These are phyloP conservation scores for Cryphonectria carpinicola DNA, from an alignment of 2,329 filamentous ascomycete species.

Conservation along the genomic window DNA sequence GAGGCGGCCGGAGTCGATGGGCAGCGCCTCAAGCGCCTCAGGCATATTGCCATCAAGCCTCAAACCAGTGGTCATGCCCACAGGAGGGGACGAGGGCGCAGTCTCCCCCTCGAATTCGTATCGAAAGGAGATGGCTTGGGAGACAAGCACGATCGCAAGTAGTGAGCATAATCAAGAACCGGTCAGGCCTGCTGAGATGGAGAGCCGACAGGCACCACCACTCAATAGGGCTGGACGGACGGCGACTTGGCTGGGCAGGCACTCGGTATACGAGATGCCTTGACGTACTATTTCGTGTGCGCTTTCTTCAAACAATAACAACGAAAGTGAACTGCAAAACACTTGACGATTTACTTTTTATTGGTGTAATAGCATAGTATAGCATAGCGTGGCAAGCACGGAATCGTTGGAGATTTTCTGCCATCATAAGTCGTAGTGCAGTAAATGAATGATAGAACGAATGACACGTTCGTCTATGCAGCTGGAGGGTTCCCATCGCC, in stretches of 20 bases:
- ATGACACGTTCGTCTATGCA: not conserved
- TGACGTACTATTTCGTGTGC: not conserved
- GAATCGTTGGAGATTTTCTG: not conserved
- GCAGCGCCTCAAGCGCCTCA: not conserved
- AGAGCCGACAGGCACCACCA: not conserved
- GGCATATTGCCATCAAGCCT: not conserved
- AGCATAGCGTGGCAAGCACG: not conserved
- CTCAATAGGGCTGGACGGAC: slow-evolving; percentile 1
- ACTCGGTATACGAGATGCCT: slow-evolving; percentile 21
- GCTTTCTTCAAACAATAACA: not conserved
- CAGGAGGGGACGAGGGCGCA: not conserved
- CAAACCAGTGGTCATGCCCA: not conserved
- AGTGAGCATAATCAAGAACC: slow-evolving; percentile 15
- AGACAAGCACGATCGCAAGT: not conserved
- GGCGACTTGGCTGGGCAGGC: slow-evolving; percentile 22
- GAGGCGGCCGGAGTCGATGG: not conserved
- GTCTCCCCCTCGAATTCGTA: slow-evolving; percentile 9
- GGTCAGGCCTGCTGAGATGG: not conserved
- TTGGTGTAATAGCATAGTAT: not conserved
- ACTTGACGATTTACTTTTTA: not conserved
- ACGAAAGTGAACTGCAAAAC: too few relatives aligned
- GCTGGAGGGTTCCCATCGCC: not conserved
- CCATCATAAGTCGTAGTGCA: not conserved
- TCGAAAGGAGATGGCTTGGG: slow-evolving; percentile 11
- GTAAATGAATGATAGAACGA: not conserved